Evolutionary conservation across 2,329 filamentous ascomycete genomes (phyloP), one percentile per base, ranked within the genome.

Genomic region (Magnaporthales sp.): DNA sequence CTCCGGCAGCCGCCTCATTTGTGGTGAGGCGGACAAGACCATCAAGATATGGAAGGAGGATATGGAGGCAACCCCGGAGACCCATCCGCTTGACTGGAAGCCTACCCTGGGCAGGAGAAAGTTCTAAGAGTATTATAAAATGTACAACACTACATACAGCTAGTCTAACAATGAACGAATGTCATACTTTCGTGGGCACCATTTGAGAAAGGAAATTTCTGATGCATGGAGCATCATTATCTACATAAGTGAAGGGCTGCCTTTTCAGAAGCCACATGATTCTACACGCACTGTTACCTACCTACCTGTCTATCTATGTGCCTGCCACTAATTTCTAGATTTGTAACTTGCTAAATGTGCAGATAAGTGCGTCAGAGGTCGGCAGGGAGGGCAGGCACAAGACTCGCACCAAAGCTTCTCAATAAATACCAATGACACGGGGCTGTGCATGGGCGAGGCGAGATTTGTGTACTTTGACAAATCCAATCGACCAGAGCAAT

Each of bases 31-130:
- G 6, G 95, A 99, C 76, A 99, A 99, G 84, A 97, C 93, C 0
- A 97, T 97, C 77, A 98, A 99, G 85, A 87, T 99, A 67, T 99
- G 95, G 95, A 96, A 93, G 77, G 91, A 90, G 71, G 95, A 99
- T 76, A 92, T 96, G 62, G 86, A 90, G 66, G 95, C 95, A 22
- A 97, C 94, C 0, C 90, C 91, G 51, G 92, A 98, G 76, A 91
- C 91, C 1, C 93, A 98, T 78, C 95, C 95, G 2, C 78, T 99
- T 60, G 89, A 96, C 61, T 99, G 95, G 95, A 92, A 91, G 74
- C 93, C 93, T 26, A 91, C 87, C 1, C 77, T 96, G 66, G 88
- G 88, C 19, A 84, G 90, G 73, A 86, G 91, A 75, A 95, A 93
- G 77, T 95, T 85, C 75, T 92, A 83, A 75, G 58, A 46, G 29